Evolutionary conservation across 495 filamentous ascomycete genomes (phyloP).

Genomic region (Parathielavia hyrcaniae): DNA sequence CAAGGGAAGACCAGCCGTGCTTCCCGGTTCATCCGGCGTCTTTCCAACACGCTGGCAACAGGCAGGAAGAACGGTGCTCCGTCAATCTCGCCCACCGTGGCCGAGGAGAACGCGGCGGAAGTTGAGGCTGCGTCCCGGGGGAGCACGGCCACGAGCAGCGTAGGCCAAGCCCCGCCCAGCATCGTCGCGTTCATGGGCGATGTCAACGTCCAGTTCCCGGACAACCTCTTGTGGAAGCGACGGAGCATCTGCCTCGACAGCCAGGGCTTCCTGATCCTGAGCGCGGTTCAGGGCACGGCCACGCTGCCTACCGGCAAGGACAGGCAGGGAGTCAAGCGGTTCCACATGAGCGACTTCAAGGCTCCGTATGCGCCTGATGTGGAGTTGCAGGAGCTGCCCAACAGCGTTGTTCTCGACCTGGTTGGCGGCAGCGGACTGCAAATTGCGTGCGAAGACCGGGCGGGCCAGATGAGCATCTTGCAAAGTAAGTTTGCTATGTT

Average conservation of each 20-base stretch:
- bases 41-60: conserved; percentile 62
- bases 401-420: conserved; percentile 80
- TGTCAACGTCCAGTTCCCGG: conserved; percentile 89
- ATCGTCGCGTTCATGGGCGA: conserved; percentile 68
- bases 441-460: conserved; percentile 73
- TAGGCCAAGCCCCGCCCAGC: conserved; percentile 32
- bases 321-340: conserved; percentile 57
- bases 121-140: conserved; percentile 37
- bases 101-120: conserved; percentile 54
- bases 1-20: conserved; percentile 49
- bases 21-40: conserved; percentile 70
- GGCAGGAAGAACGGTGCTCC: conserved; percentile 53
- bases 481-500: conserved; percentile 48
- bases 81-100: conserved; percentile 52
- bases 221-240: conserved; percentile 87
- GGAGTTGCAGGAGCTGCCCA: conserved; percentile 80
- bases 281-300: conserved; percentile 43
- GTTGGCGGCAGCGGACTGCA: conserved; percentile 77
- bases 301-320: conserved; percentile 41
- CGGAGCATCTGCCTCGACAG: conserved; percentile 72
- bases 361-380: conserved; percentile 74
- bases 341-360: conserved; percentile 74
- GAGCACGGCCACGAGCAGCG: conserved; percentile 20
- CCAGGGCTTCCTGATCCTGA: conserved; percentile 69
- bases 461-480: conserved; percentile 62